A percentile compares a stretch with the other conserved stretches of the same genome.
Evolutionary conservation across 2,329 filamentous ascomycete species (phyloP).

Genomic region (Ophiostoma tasmaniense): DNA sequence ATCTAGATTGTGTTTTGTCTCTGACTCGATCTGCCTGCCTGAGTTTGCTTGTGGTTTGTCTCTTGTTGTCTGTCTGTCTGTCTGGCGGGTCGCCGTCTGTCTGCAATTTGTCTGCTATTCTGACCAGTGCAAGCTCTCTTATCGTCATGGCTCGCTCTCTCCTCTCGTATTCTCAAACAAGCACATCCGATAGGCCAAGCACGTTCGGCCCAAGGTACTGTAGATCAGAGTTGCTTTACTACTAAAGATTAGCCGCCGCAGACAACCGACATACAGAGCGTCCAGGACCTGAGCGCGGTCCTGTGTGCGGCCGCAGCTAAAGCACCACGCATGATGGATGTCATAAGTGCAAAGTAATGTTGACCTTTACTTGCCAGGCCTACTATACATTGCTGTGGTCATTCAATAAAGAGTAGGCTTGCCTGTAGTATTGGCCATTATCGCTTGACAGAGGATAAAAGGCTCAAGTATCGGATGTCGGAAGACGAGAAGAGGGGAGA

Average conservation of each 20-base stretch:
- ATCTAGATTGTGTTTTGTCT: neutral
- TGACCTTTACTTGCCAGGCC: neutral
- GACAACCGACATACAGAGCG: neutral
- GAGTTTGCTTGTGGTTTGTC: neutral
- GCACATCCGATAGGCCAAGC: neutral
- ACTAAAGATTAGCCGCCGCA: neutral
- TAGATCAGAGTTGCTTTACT: neutral
- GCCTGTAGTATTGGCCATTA: neutral
- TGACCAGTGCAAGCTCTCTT: neutral
- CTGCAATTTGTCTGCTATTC: neutral
- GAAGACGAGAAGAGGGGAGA: neutral
- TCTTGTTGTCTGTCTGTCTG: too few species aligned
- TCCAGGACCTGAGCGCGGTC: neutral
- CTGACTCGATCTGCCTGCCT: neutral
- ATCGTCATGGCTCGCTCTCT: neutral
- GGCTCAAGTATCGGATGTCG: neutral
- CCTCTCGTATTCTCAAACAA: slow-evolving; percentile 2
- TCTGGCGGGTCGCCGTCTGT: neutral
- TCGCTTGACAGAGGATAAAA: neutral
- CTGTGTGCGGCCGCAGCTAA: neutral
- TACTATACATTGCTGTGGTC: neutral
- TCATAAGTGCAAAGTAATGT: neutral
- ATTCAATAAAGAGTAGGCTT: neutral
- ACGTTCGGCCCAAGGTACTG: neutral
- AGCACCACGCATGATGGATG: neutral